Evolutionary conservation across 768 basidiomycete species (phyloP).

Genomic region (Lentinula sp.): DNA sequence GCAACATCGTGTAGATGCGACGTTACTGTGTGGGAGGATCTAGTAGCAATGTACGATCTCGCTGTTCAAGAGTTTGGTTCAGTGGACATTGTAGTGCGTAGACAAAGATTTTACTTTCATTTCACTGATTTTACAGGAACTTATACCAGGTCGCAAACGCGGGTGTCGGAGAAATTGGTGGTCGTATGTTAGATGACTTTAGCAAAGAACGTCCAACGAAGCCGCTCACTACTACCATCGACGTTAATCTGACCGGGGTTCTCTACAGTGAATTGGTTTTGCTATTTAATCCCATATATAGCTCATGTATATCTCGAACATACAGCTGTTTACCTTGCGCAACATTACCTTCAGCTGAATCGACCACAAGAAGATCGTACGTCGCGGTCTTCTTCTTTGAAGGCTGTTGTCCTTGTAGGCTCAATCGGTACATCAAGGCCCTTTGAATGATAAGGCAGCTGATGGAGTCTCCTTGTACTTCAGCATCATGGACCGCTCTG

Average conservation of each 20-base stretch:
- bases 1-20: conserved; percentile 39
- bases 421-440: conserved; percentile 22
- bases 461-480: background rate
- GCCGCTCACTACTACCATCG: conserved; percentile 19
- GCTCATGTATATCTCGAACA: background rate
- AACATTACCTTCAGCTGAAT: conserved; percentile 22
- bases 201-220: conserved; percentile 11
- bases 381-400: conserved; percentile 9
- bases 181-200: conserved; percentile 11
- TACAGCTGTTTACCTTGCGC: conserved; percentile 23
- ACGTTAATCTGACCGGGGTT: conserved; percentile 24
- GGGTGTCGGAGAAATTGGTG: conserved; percentile 32
- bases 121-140: background rate
- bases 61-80: conserved; percentile 38
- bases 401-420: conserved; percentile 25
- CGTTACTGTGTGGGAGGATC: conserved; percentile 50
- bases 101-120: background rate
- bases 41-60: conserved; percentile 43
- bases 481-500: conserved; percentile 24
- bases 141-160: conserved; percentile 40
- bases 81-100: conserved; percentile 48
- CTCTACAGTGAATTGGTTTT: conserved; percentile 18
- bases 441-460: background rate
- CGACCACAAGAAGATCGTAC: background rate
- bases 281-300: background rate